Evolutionary conservation across 2,329 filamentous ascomycete species (phyloP).

Genomic region (Colletotrichum camelliae): DNA sequence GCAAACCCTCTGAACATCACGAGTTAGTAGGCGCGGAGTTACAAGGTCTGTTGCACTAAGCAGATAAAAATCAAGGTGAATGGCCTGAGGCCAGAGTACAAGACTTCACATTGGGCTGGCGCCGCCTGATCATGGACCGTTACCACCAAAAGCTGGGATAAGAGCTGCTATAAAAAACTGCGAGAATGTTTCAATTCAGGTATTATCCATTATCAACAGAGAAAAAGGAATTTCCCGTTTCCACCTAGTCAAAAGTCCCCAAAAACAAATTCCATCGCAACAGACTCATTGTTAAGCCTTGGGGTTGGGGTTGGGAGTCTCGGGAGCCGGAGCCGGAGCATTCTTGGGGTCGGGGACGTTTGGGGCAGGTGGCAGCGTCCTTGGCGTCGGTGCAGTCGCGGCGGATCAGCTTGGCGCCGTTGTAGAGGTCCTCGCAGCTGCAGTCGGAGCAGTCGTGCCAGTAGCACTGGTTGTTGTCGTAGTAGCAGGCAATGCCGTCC

Average conservation of each 20-base stretch:
- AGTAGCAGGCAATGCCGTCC: neutral
- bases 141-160: neutral
- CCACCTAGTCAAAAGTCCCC: neutral
- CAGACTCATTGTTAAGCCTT: neutral
- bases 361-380: neutral
- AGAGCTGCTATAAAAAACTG: neutral
- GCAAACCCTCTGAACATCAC: no score
- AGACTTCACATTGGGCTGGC: neutral
- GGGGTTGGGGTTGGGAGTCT: neutral
- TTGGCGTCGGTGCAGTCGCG: neutral
- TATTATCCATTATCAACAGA: neutral
- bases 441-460: neutral
- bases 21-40: no score
- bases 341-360: neutral
- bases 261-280: neutral
- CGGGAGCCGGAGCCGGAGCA: neutral
- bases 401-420: neutral
- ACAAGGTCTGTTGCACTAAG: no score
- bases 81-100: neutral
- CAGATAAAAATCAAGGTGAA: no score
- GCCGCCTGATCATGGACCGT: rapidly evolving
- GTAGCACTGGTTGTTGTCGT: neutral
- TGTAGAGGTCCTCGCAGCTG: neutral
- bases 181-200: neutral
- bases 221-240: neutral